Evolutionary conservation across 2,329 filamentous ascomycete genomes (phyloP).

Genomic region (Aspergillus fijiensis): DNA sequence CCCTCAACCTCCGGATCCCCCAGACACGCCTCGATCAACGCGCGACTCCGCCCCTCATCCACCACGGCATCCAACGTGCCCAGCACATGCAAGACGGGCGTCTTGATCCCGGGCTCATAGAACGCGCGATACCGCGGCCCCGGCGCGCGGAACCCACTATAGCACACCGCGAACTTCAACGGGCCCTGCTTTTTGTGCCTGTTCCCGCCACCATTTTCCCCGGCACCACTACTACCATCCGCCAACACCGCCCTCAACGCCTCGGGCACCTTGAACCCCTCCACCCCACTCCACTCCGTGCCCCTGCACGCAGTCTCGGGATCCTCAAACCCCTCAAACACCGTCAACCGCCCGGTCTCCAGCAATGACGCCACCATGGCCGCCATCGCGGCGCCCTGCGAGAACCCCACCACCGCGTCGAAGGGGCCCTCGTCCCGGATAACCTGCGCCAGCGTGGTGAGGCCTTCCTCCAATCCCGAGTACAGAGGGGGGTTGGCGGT

Average conservation of each 20-base stretch:
- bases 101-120: conserved; percentile 72
- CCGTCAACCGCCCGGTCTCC: conserved; percentile 51
- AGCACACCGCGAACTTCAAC: conserved; percentile 70
- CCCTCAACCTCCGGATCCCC: conserved; percentile 52
- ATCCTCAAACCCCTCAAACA: conserved; percentile 48
- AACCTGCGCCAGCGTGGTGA: conserved; percentile 61
- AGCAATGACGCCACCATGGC: conserved; percentile 71
- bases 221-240: no score
- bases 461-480: conserved; percentile 66
- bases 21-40: conserved; percentile 65
- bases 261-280: conserved; percentile 51
- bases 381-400: conserved; percentile 72
- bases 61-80: conserved; percentile 87
- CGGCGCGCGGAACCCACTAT: conserved; percentile 72
- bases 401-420: conserved; percentile 79
- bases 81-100: conserved; percentile 77
- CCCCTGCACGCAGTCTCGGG: conserved; percentile 19
- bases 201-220: conserved; percentile 19
- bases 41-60: conserved; percentile 69
- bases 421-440: conserved; percentile 66
- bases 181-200: conserved; percentile 46
- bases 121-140: conserved; percentile 64
- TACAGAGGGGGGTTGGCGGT: conserved; percentile 67
- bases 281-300: conserved; percentile 11
- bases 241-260: conserved; percentile 36